A percentile compares a stretch with the other conserved stretches of the same genome.
Conservation (phyloP, 495 filamentous ascomycete species). For the Penicillium angulare region DNA sequence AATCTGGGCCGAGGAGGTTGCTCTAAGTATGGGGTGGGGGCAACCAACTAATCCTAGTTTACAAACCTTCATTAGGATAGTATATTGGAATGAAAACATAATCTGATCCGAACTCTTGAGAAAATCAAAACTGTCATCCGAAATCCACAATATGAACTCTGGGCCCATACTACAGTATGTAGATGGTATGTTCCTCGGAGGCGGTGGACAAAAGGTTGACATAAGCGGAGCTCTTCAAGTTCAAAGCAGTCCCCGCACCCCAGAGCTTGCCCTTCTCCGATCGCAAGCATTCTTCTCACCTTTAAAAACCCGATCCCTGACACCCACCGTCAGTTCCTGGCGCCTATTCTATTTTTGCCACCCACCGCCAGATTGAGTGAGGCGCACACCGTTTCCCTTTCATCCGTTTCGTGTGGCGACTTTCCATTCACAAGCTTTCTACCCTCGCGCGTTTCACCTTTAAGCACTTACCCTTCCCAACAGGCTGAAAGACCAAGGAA, state of each 20-base stretch:
- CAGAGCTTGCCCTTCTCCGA: background rate
- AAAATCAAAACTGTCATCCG: background rate
- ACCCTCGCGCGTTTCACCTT: background rate
- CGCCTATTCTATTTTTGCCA: constrained; percentile 3
- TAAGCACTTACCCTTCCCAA: background rate
- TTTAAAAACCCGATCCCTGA: constrained; percentile 3
- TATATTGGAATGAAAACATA: background rate
- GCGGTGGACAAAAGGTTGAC: constrained; percentile 10
- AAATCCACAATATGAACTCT: no score
- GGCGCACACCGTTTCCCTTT: constrained; percentile 16
- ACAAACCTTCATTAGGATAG: background rate
- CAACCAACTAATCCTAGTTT: background rate
- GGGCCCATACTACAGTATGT: no score
- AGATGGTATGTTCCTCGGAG: constrained; percentile 1
- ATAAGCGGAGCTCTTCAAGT: constrained; percentile 16
- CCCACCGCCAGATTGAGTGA: constrained; percentile 16
- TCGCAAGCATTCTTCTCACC: constrained; percentile 5
- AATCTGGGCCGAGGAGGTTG: background rate
- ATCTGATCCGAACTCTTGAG: background rate
- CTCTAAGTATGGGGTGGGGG: background rate
- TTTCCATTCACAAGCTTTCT: constrained; percentile 3
- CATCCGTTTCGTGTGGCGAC: constrained; percentile 17
- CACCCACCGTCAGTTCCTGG: constrained; percentile 3
- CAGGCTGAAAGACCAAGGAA: background rate
- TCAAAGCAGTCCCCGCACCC: constrained; percentile 16